These are phyloP conservation scores for Blastobotrys parvus DNA, from an alignment of 805 yeast genomes.

Conservation along the genomic window DNA sequence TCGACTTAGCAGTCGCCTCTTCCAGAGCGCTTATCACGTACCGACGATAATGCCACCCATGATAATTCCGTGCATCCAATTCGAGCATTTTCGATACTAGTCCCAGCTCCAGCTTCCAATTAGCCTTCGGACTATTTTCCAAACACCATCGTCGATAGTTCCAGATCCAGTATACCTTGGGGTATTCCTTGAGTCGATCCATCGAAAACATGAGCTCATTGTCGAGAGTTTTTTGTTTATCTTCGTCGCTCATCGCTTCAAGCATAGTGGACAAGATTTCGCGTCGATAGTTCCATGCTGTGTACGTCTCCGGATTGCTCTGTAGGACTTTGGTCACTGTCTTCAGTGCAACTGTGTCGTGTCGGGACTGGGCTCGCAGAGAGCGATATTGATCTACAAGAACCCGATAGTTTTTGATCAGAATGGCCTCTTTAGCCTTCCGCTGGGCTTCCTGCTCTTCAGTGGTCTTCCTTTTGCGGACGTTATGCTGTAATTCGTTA, in stretches of 20 bases:
- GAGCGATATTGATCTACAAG: conserved; percentile 38
- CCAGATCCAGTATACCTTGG: conserved; percentile 98
- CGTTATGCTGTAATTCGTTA: conserved; percentile 48
- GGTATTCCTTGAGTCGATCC: conserved; percentile 51
- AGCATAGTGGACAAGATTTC: conserved; percentile 45
- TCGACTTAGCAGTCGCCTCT: conserved; percentile 20
- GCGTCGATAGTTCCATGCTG: conserved; percentile 84
- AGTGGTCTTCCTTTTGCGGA: conserved; percentile 50
- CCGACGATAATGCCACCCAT: conserved; percentile 93
- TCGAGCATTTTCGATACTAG: conserved; percentile 61
- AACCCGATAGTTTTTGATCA: conserved; percentile 47
- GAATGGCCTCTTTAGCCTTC: conserved; percentile 48
- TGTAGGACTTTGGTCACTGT: conserved; percentile 50
- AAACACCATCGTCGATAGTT: conserved; percentile 83
- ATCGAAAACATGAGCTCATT: conserved; percentile 57
- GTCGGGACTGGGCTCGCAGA: conserved; percentile 25
- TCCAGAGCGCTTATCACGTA: conserved; percentile 41
- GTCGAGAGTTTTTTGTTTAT: conserved; percentile 31
- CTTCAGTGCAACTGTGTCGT: conserved; percentile 36
- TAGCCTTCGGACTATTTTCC: conserved; percentile 39
- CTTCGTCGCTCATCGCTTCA: conserved; percentile 12
- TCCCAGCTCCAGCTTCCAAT: conserved; percentile 65
- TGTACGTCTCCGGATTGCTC: conserved; percentile 78
- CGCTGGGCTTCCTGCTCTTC: conserved; percentile 48
- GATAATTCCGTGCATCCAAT: conserved; percentile 77